Evolutionary conservation across 2,329 filamentous ascomycete genomes (phyloP), one percentile per base, ranked within the genome.

Genomic region (Hypoxylon sp.): DNA sequence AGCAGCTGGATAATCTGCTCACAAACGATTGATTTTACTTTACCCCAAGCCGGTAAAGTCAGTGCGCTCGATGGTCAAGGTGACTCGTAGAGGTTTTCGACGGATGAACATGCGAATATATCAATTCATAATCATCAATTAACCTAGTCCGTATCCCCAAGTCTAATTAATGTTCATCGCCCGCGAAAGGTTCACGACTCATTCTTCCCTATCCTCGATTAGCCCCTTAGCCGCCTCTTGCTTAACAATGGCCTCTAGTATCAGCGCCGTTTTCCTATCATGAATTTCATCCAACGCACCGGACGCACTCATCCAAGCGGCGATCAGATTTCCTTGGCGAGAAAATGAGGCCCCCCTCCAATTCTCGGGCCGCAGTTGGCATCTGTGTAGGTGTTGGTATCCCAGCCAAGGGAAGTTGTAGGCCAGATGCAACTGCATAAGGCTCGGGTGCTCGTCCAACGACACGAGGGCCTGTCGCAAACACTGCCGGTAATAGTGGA

Each of bases 281-380:
- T 70, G 68, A 9, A 73, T 69, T 43, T 72, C 71, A 34, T 73
- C 71, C 9, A 72, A 56, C 30, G 65, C 60, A 6, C 56, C 59
- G 2, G 61, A 67, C 7, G 69, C 71, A 48, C 71, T 73, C 49
- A 70, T 62, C 71, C 69, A 73, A 2, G 71, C 71, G 2, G 69
- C 65, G 25, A 72, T 69, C 51, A 72, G 57, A 49, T 70, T 68
- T 7, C 69, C 66, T 36, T 72, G 71, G 34, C 68, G 67, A 3
- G 62, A 52, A 32, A 59, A 65, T 2, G 60, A 60, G 28, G 14
- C 52, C 11, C 21, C 25, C 10, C 57, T n/a, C 69, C 69, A 73
- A 17, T 52, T 63, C 17, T 52, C 25, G 7, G 63, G 52, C 14
- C 51, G 57, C 17, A 70, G 60, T 55, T 68, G 69, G 38, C 28